Percentiles rank a stretch among this genome's conserved stretches.
These are phyloP conservation scores for Ramaria rubella DNA, from an alignment of 768 basidiomycete genomes.

Conservation along the genomic window DNA sequence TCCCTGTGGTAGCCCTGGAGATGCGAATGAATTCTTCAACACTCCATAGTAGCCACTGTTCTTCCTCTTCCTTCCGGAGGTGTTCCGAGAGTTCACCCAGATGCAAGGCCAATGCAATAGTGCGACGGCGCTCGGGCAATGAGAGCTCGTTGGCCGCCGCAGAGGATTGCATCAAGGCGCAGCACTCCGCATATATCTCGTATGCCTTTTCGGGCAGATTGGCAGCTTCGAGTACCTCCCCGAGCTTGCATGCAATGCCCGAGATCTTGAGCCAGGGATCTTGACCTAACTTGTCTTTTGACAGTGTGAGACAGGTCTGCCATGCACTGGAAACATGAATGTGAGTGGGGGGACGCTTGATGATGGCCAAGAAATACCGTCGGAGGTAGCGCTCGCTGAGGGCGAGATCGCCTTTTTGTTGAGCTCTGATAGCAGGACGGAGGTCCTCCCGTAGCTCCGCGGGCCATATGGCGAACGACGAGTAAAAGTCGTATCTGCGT, in stretches of 20 bases:
- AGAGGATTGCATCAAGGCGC: conserved; percentile 15
- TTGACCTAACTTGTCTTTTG: conserved; percentile 25
- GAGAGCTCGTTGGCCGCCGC: conserved; percentile 18
- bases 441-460: conserved; percentile 54
- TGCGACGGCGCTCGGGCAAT: conserved; percentile 35
- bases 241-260: conserved; percentile 58
- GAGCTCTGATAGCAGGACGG: conserved; percentile 58
- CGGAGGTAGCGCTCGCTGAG: conserved; percentile 46
- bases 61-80: conserved; percentile 27
- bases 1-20: neutral
- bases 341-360: conserved; percentile 6
- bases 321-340: conserved; percentile 40
- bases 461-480: conserved; percentile 60
- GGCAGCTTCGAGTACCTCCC: conserved; percentile 45
- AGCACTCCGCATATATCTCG: conserved; percentile 16
- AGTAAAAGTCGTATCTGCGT: conserved; percentile 49
- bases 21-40: conserved; percentile 36
- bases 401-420: conserved; percentile 46
- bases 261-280: conserved; percentile 60
- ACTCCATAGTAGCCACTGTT: conserved; percentile 40
- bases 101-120: conserved; percentile 39
- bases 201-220: conserved; percentile 27
- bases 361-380: conserved; percentile 32
- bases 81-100: conserved; percentile 36
- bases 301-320: conserved; percentile 43